A percentile compares a stretch with the other conserved stretches of the same genome.
phyloP scores from a whole-genome alignment of 306 rosid species.

The Rosa lucieae region DNA sequence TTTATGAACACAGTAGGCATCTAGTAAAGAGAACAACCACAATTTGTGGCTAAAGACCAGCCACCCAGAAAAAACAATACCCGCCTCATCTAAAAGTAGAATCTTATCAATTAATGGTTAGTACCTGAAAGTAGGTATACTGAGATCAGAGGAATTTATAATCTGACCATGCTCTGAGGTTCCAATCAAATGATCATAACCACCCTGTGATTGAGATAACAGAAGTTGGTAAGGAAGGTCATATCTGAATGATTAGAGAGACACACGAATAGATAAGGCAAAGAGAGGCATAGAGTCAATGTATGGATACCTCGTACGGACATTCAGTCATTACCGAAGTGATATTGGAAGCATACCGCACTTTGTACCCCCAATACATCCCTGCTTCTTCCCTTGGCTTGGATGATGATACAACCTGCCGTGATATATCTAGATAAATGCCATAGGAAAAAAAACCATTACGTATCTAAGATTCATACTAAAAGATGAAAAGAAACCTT shows the following conservation, averaged over 20 bases:
- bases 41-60: background rate
- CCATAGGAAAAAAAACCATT: slow-evolving; percentile 8
- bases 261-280: slow-evolving; percentile 1
- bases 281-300: slow-evolving; percentile 11
- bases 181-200: slow-evolving; percentile 84
- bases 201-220: slow-evolving; percentile 60
- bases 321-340: slow-evolving; percentile 66
- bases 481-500: background rate
- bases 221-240: slow-evolving; percentile 17
- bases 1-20: background rate
- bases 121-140: slow-evolving; percentile 77
- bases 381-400: slow-evolving; percentile 86
- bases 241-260: slow-evolving; percentile 7
- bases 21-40: background rate
- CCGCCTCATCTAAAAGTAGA: background rate
- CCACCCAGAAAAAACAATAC: background rate
- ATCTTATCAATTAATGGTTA: background rate
- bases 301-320: slow-evolving; percentile 56
- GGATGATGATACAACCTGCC: slow-evolving; percentile 62
- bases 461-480: slow-evolving; percentile 19
- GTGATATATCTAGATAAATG: slow-evolving; percentile 51
- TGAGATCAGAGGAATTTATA: slow-evolving; percentile 68
- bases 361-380: slow-evolving; percentile 92
- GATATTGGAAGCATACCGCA: slow-evolving; percentile 80
- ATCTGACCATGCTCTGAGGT: slow-evolving; percentile 93